Evolutionary conservation across 1,284 basidiomycete genomes (phyloP), one percentile per base, ranked within the genome.

Genomic region (Rhizoctonia solani): DNA sequence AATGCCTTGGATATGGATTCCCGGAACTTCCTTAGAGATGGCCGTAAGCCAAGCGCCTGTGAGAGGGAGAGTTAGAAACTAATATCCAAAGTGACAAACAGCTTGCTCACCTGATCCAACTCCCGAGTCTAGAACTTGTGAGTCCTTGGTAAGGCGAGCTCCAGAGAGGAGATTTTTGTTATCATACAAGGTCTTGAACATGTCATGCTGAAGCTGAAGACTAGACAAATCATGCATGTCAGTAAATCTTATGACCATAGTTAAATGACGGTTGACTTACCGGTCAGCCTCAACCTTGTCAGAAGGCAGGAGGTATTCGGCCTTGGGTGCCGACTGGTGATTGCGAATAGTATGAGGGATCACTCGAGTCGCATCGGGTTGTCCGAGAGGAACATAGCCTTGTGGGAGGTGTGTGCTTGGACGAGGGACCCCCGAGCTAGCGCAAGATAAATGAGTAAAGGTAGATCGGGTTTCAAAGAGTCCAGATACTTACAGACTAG

Each of bases 1-100:
- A 16, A 72, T 44, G 21, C 71, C 73, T 56, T 68, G 63, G 19
- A 72, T 49, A 29, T 59, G 54, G 21, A 70, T 63, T 4, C 66
- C 56, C 1, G 68, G 37, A n/a, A 61, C 41, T 16, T 61, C 46
- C 47, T 61, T 50, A 16, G 46, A 30, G 34, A 61, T n/a, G 16
- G 58, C 58, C 29, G 30, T 61, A 16, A 61, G 46, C 46, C 58
- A 61, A 50, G 58, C 14, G 14, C 47, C 58, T 61, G 14, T 13
- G 42, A 25, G 5, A 11, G 13, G 19, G 39, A 6, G 19, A 39
- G 49, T 21, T 50, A 32, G 19, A n/a, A 61, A 44, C 21, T 41
- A 27, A 34, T 29, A 50, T 61, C 32, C 47, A 39, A 61, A 59
- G n/a, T n/a, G n/a, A 47, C 21, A 29, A 9, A 14, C 19, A 13